Conservation (phyloP, 2,329 filamentous ascomycete species). For the Conoideocrella luteorostrata region DNA sequence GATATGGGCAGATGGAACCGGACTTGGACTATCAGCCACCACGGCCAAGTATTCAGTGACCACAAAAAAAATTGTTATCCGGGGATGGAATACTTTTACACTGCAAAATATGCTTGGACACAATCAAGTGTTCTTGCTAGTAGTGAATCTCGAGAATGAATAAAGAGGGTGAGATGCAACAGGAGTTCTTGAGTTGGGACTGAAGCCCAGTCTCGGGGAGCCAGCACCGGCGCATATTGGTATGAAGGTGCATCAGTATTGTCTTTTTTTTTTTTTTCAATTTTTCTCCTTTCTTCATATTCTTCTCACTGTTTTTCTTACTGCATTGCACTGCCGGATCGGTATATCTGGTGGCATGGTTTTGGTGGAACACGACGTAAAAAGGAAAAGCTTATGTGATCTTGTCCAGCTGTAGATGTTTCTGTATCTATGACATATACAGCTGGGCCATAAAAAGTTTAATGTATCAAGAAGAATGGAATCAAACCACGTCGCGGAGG, state of each 20-base stretch:
- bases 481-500: no score
- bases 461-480: no score
- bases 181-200: conserved; percentile 25
- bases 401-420: not conserved
- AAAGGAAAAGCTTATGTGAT: not conserved
- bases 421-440: no score
- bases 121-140: not conserved
- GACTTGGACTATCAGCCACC: not conserved
- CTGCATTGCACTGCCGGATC: conserved; percentile 14
- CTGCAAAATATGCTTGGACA: no score
- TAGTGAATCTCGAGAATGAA: not conserved
- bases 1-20: no score
- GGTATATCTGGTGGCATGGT: conserved; percentile 11
- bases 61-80: not conserved
- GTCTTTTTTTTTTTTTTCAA: not conserved
- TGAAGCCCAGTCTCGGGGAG: conserved; percentile 24
- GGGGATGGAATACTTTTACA: no score
- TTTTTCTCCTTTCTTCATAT: conserved; percentile 7
- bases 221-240: conserved; percentile 15
- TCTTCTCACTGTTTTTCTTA: conserved; percentile 7
- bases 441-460: not conserved
- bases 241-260: conserved; percentile 12
- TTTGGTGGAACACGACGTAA: not conserved
- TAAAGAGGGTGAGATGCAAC: conserved; percentile 11
- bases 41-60: not conserved